These are phyloP conservation scores for Suillus brevipes DNA, from an alignment of 768 basidiomycete species.

Conservation along the genomic window DNA sequence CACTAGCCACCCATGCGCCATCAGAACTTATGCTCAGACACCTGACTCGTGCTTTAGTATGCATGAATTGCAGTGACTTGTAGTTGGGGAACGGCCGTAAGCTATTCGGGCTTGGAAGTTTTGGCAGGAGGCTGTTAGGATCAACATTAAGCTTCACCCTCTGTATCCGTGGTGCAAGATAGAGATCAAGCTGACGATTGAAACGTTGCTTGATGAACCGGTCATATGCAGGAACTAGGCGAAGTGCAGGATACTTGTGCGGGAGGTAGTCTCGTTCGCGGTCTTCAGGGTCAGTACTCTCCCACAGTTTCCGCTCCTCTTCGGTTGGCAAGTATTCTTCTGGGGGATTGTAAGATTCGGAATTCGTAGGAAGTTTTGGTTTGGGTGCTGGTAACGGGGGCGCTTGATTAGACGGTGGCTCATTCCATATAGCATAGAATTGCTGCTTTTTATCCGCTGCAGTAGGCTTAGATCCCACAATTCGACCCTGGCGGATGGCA, in stretches of 20 bases:
- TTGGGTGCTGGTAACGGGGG: slow-evolving; percentile 95
- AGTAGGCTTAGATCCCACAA: slow-evolving; percentile 86
- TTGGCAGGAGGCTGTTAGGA: slow-evolving; percentile 87
- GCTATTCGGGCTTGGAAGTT: slow-evolving; percentile 89
- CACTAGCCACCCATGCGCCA: slow-evolving; percentile 89
- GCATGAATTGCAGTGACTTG: slow-evolving; percentile 67
- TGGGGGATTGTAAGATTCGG: slow-evolving; percentile 99
- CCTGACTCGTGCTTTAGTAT: slow-evolving; percentile 67
- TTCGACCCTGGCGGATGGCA: slow-evolving; percentile 94
- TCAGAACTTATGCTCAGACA: slow-evolving; percentile 82
- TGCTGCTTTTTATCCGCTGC: slow-evolving; percentile 60
- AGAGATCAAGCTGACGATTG: slow-evolving; percentile 90
- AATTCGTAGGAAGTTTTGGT: slow-evolving; percentile 81
- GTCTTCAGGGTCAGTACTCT: slow-evolving; percentile 82
- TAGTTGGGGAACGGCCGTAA: slow-evolving; percentile 94
- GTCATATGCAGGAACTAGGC: slow-evolving; percentile 89
- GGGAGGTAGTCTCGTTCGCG: slow-evolving; percentile 88
- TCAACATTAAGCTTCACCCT: slow-evolving; percentile 88
- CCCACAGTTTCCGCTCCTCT: slow-evolving; percentile 81
- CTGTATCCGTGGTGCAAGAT: slow-evolving; percentile 92
- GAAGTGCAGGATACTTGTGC: slow-evolving; percentile 78
- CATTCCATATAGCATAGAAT: slow-evolving; percentile 90
- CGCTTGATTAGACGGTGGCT: slow-evolving; percentile 67
- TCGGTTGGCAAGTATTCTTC: slow-evolving; percentile 92
- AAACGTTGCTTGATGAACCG: slow-evolving; percentile 94